These are phyloP conservation scores for Pleurotus tuoliensis DNA, from an alignment of 768 basidiomycete genomes.

Conservation along the genomic window DNA sequence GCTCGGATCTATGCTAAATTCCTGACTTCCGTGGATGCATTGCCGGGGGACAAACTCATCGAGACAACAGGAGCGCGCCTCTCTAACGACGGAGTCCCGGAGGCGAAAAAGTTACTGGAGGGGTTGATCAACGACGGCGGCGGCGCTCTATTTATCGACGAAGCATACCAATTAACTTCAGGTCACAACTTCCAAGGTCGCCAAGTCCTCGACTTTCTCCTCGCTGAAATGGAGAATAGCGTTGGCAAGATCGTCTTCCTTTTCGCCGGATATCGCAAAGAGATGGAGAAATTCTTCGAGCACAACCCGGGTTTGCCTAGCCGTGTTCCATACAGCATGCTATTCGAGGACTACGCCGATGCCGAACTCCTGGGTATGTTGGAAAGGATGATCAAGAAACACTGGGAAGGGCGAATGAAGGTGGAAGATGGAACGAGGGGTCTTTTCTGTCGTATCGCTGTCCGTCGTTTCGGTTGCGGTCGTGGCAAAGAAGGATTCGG, in stretches of 20 bases:
- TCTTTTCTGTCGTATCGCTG: constrained; percentile 49
- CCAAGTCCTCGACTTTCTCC: constrained; percentile 63
- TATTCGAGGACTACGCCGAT: constrained; percentile 61
- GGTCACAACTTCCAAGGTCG: constrained; percentile 44
- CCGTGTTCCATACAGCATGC: constrained; percentile 59
- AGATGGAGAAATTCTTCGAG: constrained; percentile 78
- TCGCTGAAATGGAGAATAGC: constrained; percentile 74
- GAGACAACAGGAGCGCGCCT: constrained; percentile 64
- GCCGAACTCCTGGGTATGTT: constrained; percentile 54
- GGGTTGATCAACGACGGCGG: constrained; percentile 48
- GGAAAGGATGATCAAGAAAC: constrained; percentile 40
- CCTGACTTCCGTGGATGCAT: constrained; percentile 47
- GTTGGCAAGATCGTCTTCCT: constrained; percentile 64
- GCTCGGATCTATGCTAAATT: constrained; percentile 63
- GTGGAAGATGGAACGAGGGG: constrained; percentile 53
- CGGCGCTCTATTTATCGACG: constrained; percentile 66
- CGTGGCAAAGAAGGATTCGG: constrained; percentile 61
- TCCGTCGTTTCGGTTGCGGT: constrained; percentile 59
- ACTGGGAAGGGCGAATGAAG: constrained; percentile 45
- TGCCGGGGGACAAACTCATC: constrained; percentile 49
- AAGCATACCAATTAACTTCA: constrained; percentile 63
- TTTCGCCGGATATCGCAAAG: constrained; percentile 63
- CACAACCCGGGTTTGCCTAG: constrained; percentile 68
- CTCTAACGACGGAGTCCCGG: constrained; percentile 52
- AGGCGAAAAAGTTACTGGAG: constrained; percentile 46